phyloP scores from a whole-genome alignment of 805 yeast species.

The Candida michaelii region DNA sequence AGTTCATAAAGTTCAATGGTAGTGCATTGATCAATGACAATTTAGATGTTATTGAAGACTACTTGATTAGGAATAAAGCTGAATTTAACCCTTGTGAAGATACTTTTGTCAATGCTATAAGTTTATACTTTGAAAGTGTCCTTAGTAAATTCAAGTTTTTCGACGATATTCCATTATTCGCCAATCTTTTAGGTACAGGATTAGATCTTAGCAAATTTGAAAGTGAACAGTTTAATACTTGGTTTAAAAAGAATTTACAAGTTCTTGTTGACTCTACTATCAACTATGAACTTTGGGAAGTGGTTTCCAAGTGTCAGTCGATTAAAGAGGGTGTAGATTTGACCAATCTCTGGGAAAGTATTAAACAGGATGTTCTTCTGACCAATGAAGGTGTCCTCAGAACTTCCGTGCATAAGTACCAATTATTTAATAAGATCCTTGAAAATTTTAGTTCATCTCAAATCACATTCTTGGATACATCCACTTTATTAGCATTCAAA shows the following conservation, averaged over 20 bases:
- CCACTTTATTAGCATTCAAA: conserved; percentile 21
- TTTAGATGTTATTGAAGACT: conserved; percentile 13
- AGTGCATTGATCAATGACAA: conserved; percentile 21
- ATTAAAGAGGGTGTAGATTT: conserved; percentile 2
- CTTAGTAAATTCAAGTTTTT: background rate
- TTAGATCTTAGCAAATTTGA: conserved; percentile 8
- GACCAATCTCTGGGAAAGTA: conserved; percentile 7
- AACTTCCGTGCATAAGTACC: conserved; percentile 22
- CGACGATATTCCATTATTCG: conserved; percentile 5
- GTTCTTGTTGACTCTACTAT: conserved; percentile 3
- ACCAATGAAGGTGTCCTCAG: conserved; percentile 21
- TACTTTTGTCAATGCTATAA: conserved; percentile 5
- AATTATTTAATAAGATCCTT: conserved; percentile 26
- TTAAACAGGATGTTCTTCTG: conserved; percentile 12
- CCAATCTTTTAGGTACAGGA: conserved; percentile 15
- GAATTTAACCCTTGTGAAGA: conserved; percentile 3
- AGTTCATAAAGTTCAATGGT: conserved; percentile 43
- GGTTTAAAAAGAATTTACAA: conserved; percentile 3
- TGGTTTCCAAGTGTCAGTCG: conserved; percentile 2
- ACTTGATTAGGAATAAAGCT: conserved; percentile 14
- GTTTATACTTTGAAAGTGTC: conserved; percentile 6
- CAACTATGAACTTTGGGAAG: conserved; percentile 9
- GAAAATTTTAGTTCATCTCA: conserved; percentile 1
- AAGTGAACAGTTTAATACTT: background rate
- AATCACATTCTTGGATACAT: conserved; percentile 9